Percentiles rank a stretch among this genome's conserved stretches.
These are phyloP conservation scores for Aureobasidium melanogenum DNA, from an alignment of 2,329 filamentous ascomycete genomes.

Conservation along the genomic window DNA sequence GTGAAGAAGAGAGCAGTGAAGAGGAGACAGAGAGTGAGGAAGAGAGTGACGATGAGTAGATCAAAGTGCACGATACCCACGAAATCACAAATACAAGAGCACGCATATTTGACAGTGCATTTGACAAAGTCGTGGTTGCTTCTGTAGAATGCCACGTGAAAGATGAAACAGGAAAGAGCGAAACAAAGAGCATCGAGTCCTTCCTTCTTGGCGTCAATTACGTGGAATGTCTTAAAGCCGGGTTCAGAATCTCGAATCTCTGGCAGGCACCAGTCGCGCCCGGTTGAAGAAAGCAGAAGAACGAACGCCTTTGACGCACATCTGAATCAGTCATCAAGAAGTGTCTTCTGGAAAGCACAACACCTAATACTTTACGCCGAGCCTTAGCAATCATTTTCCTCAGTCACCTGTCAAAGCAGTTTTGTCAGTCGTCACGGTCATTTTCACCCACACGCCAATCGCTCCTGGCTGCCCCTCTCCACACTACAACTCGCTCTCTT, in stretches of 20 bases:
- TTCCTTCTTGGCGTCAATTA: background rate
- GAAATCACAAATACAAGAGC: background rate
- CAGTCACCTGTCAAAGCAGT: background rate
- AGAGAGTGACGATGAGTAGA: slow-evolving; percentile 18
- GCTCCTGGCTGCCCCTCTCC: background rate
- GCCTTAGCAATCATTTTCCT: background rate
- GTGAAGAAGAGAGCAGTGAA: slow-evolving; percentile 57
- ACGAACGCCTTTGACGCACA: slow-evolving; percentile 1
- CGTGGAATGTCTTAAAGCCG: slow-evolving; percentile 5
- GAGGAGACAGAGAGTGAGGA: slow-evolving; percentile 44
- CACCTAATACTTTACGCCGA: background rate
- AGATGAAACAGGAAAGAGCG: background rate
- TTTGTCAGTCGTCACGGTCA: slow-evolving; percentile 1
- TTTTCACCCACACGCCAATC: background rate
- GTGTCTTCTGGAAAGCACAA: background rate
- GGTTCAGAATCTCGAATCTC: background rate
- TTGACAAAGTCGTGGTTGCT: background rate
- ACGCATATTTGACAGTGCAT: background rate
- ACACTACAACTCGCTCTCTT: slow-evolving; percentile 16
- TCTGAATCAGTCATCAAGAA: background rate
- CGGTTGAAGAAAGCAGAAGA: background rate
- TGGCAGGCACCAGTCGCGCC: background rate
- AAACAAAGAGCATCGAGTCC: background rate
- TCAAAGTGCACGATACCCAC: slow-evolving; percentile 11
- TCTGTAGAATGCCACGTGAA: no score